A percentile compares a stretch with the other conserved stretches of the same genome.
phyloP scores from a whole-genome alignment of 164 flowering plant species.

The Umbilicus rupestris region DNA sequence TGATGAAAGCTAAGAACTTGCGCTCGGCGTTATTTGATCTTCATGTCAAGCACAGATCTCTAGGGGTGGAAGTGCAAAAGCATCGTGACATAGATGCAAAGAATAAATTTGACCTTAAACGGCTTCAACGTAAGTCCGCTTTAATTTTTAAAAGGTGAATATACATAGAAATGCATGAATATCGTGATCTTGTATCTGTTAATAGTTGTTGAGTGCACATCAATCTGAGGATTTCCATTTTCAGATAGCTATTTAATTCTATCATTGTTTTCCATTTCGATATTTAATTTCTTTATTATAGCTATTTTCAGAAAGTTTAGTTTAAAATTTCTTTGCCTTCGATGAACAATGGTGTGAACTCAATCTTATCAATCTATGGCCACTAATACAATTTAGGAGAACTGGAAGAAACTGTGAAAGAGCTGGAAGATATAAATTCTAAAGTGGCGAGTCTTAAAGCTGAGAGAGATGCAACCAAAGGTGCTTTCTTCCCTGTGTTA shows the following conservation, averaged over 20 bases:
- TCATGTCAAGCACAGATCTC: constrained; percentile 53
- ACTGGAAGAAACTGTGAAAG: constrained; percentile 45
- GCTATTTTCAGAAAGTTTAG: background rate
- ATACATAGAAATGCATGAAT: background rate
- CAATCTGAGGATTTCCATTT: background rate
- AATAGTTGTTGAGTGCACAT: background rate
- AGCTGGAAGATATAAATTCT: constrained; percentile 54
- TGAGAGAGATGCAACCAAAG: constrained; percentile 56
- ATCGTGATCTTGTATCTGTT: background rate
- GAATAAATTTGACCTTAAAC: constrained; percentile 54
- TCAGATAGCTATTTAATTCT: background rate
- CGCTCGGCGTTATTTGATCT: constrained; percentile 45
- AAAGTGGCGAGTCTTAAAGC: constrained; percentile 53
- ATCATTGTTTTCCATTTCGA: background rate
- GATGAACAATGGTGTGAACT: background rate
- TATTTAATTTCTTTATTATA: background rate
- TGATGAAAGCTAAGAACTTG: constrained; percentile 43
- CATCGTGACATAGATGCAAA: constrained; percentile 49
- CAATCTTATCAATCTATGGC: background rate
- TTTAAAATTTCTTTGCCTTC: background rate
- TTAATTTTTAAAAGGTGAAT: background rate
- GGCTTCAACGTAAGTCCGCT: constrained; percentile 46
- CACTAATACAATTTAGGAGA: constrained; percentile 34
- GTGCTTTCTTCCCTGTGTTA: constrained; percentile 49
- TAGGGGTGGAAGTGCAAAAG: constrained; percentile 41